phyloP scores from a whole-genome alignment of 352 stramenopile species.

The Phytophthora cryptogea region DNA sequence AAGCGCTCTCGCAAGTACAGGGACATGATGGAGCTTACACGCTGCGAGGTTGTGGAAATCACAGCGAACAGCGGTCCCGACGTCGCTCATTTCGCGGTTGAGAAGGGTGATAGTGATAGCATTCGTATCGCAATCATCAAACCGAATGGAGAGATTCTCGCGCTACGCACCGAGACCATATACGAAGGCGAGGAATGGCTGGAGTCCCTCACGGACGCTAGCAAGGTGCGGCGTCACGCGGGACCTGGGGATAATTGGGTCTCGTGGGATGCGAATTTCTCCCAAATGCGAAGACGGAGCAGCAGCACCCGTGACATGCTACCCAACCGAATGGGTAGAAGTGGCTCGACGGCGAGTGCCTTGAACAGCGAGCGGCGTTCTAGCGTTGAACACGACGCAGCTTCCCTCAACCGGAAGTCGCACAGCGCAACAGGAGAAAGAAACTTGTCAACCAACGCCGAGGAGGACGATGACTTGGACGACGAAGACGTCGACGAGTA shows the following conservation, averaged over 20 bases:
- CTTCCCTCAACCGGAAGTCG: constrained; percentile 3
- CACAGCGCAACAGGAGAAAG: background rate
- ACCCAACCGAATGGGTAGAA: constrained; percentile 19
- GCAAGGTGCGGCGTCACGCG: constrained; percentile 44
- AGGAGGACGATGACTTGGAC: constrained; percentile 23
- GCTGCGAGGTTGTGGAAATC: constrained; percentile 75
- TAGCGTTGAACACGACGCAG: constrained; percentile 17
- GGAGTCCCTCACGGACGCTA: constrained; percentile 75
- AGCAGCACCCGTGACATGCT: constrained; percentile 34
- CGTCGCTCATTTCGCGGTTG: constrained; percentile 56
- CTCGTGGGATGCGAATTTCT: constrained; percentile 46
- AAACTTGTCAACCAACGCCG: constrained; percentile 2
- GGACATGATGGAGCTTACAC: constrained; percentile 73
- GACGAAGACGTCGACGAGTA: constrained; percentile 32
- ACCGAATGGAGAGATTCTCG: constrained; percentile 66
- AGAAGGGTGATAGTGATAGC: constrained; percentile 53
- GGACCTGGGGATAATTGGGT: constrained; percentile 21
- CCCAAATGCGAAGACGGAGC: constrained; percentile 39
- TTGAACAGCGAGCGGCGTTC: constrained; percentile 27
- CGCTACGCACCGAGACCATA: constrained; percentile 75
- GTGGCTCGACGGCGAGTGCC: constrained; percentile 19
- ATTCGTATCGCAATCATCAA: constrained; percentile 80
- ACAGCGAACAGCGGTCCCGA: constrained; percentile 51
- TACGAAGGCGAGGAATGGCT: constrained; percentile 86
- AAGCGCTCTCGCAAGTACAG: constrained; percentile 76